A percentile compares a stretch with the other conserved stretches of the same genome.
phyloP scores from a whole-genome alignment of 306 rosid species.

The Corylus americana region DNA sequence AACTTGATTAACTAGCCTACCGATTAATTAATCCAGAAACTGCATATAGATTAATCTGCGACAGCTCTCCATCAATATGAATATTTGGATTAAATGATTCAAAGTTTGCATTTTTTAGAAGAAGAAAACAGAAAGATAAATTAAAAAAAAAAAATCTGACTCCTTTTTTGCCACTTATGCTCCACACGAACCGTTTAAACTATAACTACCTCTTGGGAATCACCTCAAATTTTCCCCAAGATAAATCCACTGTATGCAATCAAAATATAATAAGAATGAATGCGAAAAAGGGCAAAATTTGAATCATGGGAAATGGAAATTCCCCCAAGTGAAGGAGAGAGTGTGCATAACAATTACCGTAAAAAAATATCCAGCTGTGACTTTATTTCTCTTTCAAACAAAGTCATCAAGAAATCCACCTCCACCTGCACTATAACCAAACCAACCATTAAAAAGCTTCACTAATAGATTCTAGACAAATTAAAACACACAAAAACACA shows the following conservation, averaged over 20 bases:
- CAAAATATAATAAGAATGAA: not conserved
- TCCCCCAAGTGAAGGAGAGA: not conserved
- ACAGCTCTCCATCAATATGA: not conserved
- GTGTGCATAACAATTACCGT: constrained; percentile 31
- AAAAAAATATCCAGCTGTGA: constrained; percentile 39
- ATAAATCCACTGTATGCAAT: not conserved
- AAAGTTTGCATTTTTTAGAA: not conserved
- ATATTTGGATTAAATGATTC: not conserved
- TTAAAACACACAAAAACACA: not conserved
- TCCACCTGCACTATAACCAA: constrained; percentile 54
- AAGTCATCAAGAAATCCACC: constrained; percentile 58
- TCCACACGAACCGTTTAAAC: not conserved
- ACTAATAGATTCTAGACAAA: not conserved
- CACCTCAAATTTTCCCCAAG: not conserved
- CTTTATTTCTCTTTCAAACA: constrained; percentile 48
- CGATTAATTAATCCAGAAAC: not conserved
- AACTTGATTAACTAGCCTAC: not conserved
- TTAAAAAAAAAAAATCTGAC: not conserved
- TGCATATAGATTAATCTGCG: not conserved
- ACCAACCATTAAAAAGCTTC: not conserved
- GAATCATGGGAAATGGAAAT: not conserved
- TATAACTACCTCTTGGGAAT: not conserved
- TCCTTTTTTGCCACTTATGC: not conserved
- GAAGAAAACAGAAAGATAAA: not conserved
- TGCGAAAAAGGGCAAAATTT: not conserved